phyloP scores from a whole-genome alignment of 225 moss, liverwort and hornwort species.

The Sphagnum contortum region DNA sequence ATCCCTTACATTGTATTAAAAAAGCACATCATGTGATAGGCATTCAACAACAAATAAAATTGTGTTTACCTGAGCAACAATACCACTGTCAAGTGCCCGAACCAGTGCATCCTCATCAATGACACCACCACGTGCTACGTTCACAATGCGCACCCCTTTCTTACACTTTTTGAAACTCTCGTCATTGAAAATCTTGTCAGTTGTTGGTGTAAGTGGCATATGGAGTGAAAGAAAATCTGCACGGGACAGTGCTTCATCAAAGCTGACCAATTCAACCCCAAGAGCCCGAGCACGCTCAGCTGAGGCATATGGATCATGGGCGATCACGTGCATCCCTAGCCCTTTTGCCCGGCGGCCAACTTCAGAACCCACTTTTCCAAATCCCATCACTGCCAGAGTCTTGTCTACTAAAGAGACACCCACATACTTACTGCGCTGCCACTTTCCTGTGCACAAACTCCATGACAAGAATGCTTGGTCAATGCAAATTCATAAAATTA shows the following conservation, averaged over 20 bases:
- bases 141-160: constrained; percentile 73
- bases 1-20: too few species aligned
- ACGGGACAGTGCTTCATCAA: constrained; percentile 67
- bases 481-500: too few species aligned
- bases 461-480: too few species aligned
- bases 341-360: constrained; percentile 85
- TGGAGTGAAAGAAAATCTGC: constrained; percentile 91
- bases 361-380: constrained; percentile 96
- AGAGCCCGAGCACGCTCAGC: constrained; percentile 81
- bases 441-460: constrained; percentile 36
- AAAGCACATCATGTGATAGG: too few species aligned
- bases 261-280: constrained; percentile 80
- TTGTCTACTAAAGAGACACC: constrained; percentile 96
- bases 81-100: constrained; percentile 69
- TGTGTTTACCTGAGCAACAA: constrained; percentile 64
- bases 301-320: constrained; percentile 92
- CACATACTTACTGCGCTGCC: constrained; percentile 81
- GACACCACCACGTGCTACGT: constrained; percentile 91
- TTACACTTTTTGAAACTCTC: constrained; percentile 65
- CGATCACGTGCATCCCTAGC: constrained; percentile 79
- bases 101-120: constrained; percentile 88
- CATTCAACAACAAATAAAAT: too few species aligned
- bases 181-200: constrained; percentile 77
- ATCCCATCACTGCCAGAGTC: constrained; percentile 91
- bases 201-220: constrained; percentile 81